Percentiles rank a stretch among this genome's conserved stretches.
Conservation (phyloP, 306 rosid genomes). For the Luffa acutangula region DNA sequence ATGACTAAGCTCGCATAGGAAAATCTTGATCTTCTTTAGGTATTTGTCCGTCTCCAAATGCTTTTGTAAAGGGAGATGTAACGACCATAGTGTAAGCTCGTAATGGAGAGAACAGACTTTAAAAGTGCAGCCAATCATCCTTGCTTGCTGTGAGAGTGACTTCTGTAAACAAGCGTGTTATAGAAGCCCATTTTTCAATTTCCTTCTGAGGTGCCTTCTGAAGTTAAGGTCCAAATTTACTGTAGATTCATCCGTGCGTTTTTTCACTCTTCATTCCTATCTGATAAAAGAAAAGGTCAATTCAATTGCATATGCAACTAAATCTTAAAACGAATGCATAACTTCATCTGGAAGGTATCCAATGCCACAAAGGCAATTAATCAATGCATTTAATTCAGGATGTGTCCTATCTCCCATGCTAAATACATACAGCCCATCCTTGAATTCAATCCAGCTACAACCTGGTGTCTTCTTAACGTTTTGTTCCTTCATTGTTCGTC, state of each 20-base stretch:
- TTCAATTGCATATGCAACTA: background rate
- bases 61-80: background rate
- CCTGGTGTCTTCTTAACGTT: slow-evolving; percentile 72
- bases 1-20: background rate
- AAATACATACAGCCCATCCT: slow-evolving; percentile 59
- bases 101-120: background rate
- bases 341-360: slow-evolving; percentile 15
- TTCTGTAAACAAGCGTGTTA: background rate
- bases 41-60: background rate
- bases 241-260: background rate
- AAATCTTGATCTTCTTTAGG: background rate
- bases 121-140: background rate
- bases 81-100: background rate
- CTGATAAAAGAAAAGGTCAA: background rate
- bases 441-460: slow-evolving; percentile 85
- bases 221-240: background rate
- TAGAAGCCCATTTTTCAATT: background rate
- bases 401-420: slow-evolving; percentile 60
- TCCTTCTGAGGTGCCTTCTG: background rate
- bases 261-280: background rate
- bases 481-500: slow-evolving; percentile 59
- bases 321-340: background rate
- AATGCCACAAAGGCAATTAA: slow-evolving; percentile 45
- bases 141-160: background rate
- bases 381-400: slow-evolving; percentile 55